phyloP scores from a whole-genome alignment of 306 rosid genomes.

The Prunus salicina region DNA sequence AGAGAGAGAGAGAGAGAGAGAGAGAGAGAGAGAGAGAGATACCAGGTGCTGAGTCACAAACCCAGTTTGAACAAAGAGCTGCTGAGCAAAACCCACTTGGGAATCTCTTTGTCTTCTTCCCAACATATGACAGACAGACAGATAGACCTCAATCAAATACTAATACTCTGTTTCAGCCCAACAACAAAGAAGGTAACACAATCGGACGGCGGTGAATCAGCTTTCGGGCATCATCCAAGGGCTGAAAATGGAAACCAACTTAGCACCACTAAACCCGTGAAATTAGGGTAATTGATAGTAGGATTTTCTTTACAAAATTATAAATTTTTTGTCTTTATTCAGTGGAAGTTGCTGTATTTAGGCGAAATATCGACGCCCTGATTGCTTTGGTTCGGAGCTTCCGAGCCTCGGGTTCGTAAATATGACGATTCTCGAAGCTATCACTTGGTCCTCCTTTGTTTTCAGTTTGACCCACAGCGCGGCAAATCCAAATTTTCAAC shows the following conservation, averaged over 20 bases:
- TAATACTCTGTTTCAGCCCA: background rate
- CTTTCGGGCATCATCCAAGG: constrained; percentile 23
- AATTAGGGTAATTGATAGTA: constrained; percentile 5
- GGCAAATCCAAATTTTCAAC: constrained; percentile 75
- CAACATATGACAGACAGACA: background rate
- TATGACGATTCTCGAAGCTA: constrained; percentile 49
- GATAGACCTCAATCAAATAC: background rate
- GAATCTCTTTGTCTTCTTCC: constrained; percentile 12
- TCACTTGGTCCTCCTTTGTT: constrained; percentile 24
- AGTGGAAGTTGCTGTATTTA: constrained; percentile 20
- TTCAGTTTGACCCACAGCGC: constrained; percentile 50
- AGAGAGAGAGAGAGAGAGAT: too few relatives aligned
- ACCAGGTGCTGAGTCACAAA: constrained; percentile 23
- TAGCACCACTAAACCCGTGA: constrained; percentile 14
- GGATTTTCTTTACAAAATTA: background rate
- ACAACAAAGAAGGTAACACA: background rate
- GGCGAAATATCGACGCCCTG: constrained; percentile 27
- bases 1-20: background rate
- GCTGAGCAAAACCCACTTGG: constrained; percentile 20
- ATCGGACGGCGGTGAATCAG: constrained; percentile 21
- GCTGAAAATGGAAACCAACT: constrained; percentile 11
- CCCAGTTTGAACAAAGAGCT: constrained; percentile 13
- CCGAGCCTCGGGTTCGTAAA: constrained; percentile 40
- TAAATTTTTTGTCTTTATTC: constrained; percentile 30
- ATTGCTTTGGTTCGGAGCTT: constrained; percentile 22